Evolutionary conservation across 2,329 filamentous ascomycete species (phyloP).

Genomic region (Mollisiaceae sp.): DNA sequence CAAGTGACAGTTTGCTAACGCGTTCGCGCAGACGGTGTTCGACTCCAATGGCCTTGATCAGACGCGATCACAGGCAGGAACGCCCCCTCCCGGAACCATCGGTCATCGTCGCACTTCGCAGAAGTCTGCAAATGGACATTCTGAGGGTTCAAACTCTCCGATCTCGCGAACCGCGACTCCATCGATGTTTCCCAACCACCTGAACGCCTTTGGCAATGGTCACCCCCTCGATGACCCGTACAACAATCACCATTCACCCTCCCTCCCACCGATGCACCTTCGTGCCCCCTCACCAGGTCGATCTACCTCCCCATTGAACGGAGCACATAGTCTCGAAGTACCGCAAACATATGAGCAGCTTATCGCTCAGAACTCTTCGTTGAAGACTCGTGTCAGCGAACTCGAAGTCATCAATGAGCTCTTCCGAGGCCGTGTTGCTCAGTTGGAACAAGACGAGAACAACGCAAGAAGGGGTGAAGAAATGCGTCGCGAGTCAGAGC

Average conservation of each 20-base stretch:
- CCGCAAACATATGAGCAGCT: slow-evolving; percentile 82
- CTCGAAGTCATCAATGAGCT: slow-evolving; percentile 92
- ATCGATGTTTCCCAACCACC: slow-evolving; percentile 73
- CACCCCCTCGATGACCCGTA: slow-evolving; percentile 67
- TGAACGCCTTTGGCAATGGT: slow-evolving; percentile 76
- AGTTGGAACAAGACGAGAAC: slow-evolving; percentile 78
- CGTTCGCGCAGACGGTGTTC: slow-evolving; percentile 40
- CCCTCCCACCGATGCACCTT: slow-evolving; percentile 54
- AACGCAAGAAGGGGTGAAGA: slow-evolving; percentile 66
- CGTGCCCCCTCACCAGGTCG: slow-evolving; percentile 64
- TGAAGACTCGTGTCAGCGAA: slow-evolving; percentile 96
- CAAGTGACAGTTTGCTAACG: slow-evolving; percentile 35
- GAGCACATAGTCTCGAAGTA: slow-evolving; percentile 67
- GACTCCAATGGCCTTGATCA: slow-evolving; percentile 65
- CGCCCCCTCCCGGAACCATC: slow-evolving; percentile 56
- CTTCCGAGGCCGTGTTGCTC: slow-evolving; percentile 73
- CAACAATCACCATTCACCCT: slow-evolving; percentile 63
- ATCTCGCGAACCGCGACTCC: slow-evolving; percentile 82
- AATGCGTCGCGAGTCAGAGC: slow-evolving; percentile 59
- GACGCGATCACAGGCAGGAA: slow-evolving; percentile 59
- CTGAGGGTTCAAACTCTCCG: slow-evolving; percentile 77
- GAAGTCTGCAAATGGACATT: slow-evolving; percentile 73
- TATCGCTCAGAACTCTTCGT: slow-evolving; percentile 76
- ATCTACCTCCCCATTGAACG: slow-evolving; percentile 56
- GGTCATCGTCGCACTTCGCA: slow-evolving; percentile 70